Evolutionary conservation across 2,329 filamentous ascomycete genomes (phyloP).

Genomic region (Paraconiothyrium sp.): DNA sequence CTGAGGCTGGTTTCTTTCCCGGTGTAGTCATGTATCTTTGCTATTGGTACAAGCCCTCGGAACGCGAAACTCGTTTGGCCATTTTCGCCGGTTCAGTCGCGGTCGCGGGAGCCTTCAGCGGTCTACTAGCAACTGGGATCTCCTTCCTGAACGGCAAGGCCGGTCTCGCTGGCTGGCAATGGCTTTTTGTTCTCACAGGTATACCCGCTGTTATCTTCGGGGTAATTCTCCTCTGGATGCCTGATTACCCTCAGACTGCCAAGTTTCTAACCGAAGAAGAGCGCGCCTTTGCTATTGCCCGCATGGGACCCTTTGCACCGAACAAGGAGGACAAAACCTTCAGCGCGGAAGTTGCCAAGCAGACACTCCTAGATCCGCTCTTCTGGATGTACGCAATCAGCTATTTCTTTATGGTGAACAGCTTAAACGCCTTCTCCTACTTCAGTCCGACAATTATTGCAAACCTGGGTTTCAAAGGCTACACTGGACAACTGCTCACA

Average conservation of each 20-base stretch:
- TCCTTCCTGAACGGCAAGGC: constrained; percentile 70
- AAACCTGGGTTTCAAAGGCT: constrained; percentile 63
- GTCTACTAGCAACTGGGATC: constrained; percentile 75
- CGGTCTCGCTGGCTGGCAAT: constrained; percentile 39
- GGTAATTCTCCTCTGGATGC: constrained; percentile 73
- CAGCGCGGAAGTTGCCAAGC: constrained; percentile 58
- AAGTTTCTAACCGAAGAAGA: constrained; percentile 75
- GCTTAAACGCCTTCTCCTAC: constrained; percentile 51
- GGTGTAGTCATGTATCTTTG: constrained; percentile 78
- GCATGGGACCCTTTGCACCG: constrained; percentile 62
- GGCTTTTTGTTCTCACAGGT: constrained; percentile 68
- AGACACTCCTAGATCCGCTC: constrained; percentile 60
- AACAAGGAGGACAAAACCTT: constrained; percentile 53
- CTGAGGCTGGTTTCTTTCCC: constrained; percentile 71
- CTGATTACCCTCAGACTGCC: constrained; percentile 78
- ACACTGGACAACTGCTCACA: constrained; percentile 72
- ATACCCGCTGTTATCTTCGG: constrained; percentile 73
- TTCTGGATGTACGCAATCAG: constrained; percentile 62
- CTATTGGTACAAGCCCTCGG: constrained; percentile 81
- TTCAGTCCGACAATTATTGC: constrained; percentile 73
- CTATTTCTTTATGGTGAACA: constrained; percentile 50
- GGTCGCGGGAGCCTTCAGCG: constrained; percentile 78
- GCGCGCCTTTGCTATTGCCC: constrained; percentile 73
- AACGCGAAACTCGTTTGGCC: constrained; percentile 78
- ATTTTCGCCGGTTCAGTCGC: constrained; percentile 85